Conservation (phyloP, 2,329 filamentous ascomycete species). For the Talaromyces sp. region DNA sequence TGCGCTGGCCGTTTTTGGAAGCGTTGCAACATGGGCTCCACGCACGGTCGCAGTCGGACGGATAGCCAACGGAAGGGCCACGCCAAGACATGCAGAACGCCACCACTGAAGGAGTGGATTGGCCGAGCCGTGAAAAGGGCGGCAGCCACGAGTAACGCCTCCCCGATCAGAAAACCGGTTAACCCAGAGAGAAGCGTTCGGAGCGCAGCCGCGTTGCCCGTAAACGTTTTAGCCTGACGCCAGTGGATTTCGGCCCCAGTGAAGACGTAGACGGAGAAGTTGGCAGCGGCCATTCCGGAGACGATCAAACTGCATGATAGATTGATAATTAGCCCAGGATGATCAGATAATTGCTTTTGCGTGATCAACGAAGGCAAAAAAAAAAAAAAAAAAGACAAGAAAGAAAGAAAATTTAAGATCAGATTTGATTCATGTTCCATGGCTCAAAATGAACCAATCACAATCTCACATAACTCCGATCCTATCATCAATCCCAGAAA, state of each 20-base stretch:
- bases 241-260: conserved; percentile 43
- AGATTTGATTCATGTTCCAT: background rate
- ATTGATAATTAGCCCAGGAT: no score
- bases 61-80: conserved; percentile 10
- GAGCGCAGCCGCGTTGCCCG: conserved; percentile 36
- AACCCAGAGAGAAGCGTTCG: conserved; percentile 36
- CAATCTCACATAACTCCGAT: no score
- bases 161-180: conserved; percentile 37
- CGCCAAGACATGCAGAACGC: conserved; percentile 25
- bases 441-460: no score
- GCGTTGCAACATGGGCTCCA: background rate
- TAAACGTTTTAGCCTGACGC: conserved; percentile 37
- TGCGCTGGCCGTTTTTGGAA: conserved; percentile 2
- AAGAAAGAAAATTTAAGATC: background rate
- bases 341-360: no score
- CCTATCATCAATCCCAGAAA: background rate
- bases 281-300: conserved; percentile 37
- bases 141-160: conserved; percentile 27
- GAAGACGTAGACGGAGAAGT: conserved; percentile 37
- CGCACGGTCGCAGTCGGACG: conserved; percentile 1
- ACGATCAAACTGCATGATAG: conserved; percentile 32
- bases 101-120: conserved; percentile 30
- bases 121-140: conserved; percentile 28
- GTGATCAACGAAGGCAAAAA: no score
- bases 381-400: no score